phyloP scores from a whole-genome alignment of 1,139 yeast genomes.

The Hyphopichia pseudoburtonii region DNA sequence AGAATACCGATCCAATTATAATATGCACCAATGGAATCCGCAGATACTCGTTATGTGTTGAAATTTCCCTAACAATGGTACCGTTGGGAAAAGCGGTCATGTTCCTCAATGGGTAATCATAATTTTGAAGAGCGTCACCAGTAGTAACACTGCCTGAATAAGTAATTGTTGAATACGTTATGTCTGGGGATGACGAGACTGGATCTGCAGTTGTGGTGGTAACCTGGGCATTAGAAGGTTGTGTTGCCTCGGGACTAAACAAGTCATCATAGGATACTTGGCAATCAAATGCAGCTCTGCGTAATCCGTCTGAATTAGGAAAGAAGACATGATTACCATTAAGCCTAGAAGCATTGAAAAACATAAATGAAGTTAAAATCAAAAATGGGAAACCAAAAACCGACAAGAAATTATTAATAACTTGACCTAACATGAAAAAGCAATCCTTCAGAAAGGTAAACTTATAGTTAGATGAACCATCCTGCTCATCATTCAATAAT shows the following conservation, averaged over 20 bases:
- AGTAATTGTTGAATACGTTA: not conserved
- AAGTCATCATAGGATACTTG: slow-evolving; percentile 27
- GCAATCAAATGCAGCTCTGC: slow-evolving; percentile 25
- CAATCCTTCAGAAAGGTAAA: slow-evolving; percentile 21
- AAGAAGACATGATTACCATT: slow-evolving; percentile 13
- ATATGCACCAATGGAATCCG: slow-evolving; percentile 14
- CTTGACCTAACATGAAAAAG: slow-evolving; percentile 32
- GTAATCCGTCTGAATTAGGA: slow-evolving; percentile 17
- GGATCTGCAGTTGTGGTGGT: not conserved
- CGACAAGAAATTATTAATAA: slow-evolving; percentile 31
- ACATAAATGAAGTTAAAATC: slow-evolving; percentile 39
- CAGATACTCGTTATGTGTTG: not conserved
- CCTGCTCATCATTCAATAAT: slow-evolving; percentile 8
- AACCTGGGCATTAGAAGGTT: too few species aligned
- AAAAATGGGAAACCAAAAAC: slow-evolving; percentile 48
- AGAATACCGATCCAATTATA: slow-evolving; percentile 29
- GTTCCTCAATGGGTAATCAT: too few species aligned
- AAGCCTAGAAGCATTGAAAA: slow-evolving; percentile 22
- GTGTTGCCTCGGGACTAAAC: slow-evolving; percentile 20
- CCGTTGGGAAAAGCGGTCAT: not conserved
- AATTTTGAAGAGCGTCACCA: too few species aligned
- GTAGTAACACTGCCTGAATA: not conserved
- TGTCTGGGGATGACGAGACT: not conserved
- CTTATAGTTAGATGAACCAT: slow-evolving; percentile 5
- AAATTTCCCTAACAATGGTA: not conserved